These are phyloP conservation scores for Tetracladium marchalianum DNA, from an alignment of 495 filamentous ascomycete genomes.

Conservation along the genomic window DNA sequence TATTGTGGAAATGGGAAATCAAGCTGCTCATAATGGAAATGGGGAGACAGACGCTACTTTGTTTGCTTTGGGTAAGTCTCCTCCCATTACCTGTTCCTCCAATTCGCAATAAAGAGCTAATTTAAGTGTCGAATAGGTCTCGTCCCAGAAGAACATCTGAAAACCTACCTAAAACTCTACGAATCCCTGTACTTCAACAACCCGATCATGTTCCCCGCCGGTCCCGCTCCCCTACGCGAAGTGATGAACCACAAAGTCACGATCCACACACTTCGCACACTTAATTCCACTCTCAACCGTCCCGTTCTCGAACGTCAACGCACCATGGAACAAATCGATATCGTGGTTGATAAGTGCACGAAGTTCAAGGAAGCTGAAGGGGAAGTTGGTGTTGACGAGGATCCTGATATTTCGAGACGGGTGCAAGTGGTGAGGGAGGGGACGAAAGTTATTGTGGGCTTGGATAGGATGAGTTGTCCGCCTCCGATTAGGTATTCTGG, in stretches of 20 bases:
- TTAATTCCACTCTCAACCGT: neutral
- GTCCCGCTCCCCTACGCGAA: neutral
- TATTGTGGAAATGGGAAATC: neutral
- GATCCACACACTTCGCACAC: neutral
- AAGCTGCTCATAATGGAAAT: conserved; percentile 5
- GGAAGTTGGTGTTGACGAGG: neutral
- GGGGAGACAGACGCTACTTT: neutral
- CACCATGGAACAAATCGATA: conserved; percentile 2
- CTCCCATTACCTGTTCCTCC: no score
- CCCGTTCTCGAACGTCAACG: neutral
- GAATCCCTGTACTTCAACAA: neutral
- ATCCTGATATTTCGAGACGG: neutral
- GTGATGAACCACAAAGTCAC: conserved; percentile 3
- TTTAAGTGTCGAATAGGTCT: neutral
- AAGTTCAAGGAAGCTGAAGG: neutral
- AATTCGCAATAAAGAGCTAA: no score
- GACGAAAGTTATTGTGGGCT: conserved; percentile 2
- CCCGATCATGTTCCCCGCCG: neutral
- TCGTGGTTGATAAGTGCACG: neutral
- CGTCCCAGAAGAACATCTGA: neutral
- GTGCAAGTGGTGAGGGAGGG: neutral
- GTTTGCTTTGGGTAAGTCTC: neutral
- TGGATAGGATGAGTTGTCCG: neutral
- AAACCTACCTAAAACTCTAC: neutral
- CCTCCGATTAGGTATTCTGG: no score